Base-by-base conservation (phyloP, 768 basidiomycete genomes). In the Leucocoprinus birnbaumii region DNA sequence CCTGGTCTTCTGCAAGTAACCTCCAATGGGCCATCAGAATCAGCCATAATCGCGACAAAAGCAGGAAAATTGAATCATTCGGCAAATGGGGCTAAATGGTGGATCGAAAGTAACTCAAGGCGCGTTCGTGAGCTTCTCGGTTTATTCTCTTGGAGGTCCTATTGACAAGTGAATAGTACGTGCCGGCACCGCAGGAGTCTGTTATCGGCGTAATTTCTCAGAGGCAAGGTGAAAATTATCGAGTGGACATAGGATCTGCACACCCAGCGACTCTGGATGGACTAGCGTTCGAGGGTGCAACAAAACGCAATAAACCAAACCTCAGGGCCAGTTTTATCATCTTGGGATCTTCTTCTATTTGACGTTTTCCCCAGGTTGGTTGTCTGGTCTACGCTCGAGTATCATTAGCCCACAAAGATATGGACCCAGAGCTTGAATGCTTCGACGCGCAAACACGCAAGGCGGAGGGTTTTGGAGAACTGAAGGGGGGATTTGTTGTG, bases 391-490 rank as follows among this genome's bases (percentile, higher is more conserved):
- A 96, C 67, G 94, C 94, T 0, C 84, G 95, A 22, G 87, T 99
- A 26, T 94, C 94, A 13, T 74, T 96, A 19, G 94, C 97, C 4
- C 93, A 95, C 65, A 91, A 94, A 64, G 95, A 98, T 68, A 95
- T 98, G 91, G 97, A 99, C 52, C 95, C 97, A 1, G 97, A 99
- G 65, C 74, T 99, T 8, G 94, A 97, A 66, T 99, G 97, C 67
- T 92, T 97, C 62, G 92, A 98, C 64, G 91, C 93, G 1, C 89
- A 94, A 62, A 93, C 91, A 22, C 86, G 84, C 59, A 98, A 97
- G 70, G 75, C 94, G 1, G 91, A 92, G 57, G 96, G 94, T 0
- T 98, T 91, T 62, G 97, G 97, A 1, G 94, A 95, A 61, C 78
- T 99, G 35, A 94, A 91, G 60, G 90, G 87, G 7, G 96, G 96